A percentile compares a stretch with the other conserved stretches of the same genome.
Evolutionary conservation across 352 stramenopile genomes (phyloP).

Genomic region (Globisporangium nodosum): DNA sequence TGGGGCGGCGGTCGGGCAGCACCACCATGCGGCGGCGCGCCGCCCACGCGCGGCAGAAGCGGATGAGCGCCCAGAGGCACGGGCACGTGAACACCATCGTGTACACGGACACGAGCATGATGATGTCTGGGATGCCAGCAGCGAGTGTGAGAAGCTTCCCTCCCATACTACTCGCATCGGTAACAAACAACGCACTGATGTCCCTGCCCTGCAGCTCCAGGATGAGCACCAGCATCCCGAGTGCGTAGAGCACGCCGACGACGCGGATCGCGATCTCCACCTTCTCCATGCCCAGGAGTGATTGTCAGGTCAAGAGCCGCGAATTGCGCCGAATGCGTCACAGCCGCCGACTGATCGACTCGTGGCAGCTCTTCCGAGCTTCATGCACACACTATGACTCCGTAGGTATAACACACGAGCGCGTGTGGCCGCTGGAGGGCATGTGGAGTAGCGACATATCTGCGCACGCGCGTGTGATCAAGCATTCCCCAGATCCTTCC

Average conservation of each 20-base stretch:
- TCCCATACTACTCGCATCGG: no score
- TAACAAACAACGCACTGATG: constrained; percentile 31
- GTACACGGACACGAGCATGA: constrained; percentile 74
- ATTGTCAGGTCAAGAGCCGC: background rate
- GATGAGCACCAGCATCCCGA: constrained; percentile 53
- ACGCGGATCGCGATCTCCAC: constrained; percentile 68
- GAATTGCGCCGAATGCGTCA: background rate
- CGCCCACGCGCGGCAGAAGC: constrained; percentile 58
- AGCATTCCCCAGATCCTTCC: background rate
- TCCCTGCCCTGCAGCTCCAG: constrained; percentile 41
- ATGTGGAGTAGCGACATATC: no score
- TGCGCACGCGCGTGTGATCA: background rate
- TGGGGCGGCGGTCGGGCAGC: constrained; percentile 56
- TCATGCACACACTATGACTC: no score
- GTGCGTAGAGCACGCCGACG: constrained; percentile 41
- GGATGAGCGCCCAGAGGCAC: constrained; percentile 77
- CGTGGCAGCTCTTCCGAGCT: no score
- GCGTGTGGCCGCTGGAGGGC: no score
- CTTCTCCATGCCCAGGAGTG: constrained; percentile 35
- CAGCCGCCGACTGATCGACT: background rate
- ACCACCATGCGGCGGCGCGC: constrained; percentile 48
- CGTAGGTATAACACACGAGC: no score
- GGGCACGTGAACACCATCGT: constrained; percentile 82
- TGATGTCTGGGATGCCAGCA: constrained; percentile 31
- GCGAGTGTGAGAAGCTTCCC: background rate